phyloP scores from a whole-genome alignment of 2,329 filamentous ascomycete genomes.

The Mycosphaerella arachidis region DNA sequence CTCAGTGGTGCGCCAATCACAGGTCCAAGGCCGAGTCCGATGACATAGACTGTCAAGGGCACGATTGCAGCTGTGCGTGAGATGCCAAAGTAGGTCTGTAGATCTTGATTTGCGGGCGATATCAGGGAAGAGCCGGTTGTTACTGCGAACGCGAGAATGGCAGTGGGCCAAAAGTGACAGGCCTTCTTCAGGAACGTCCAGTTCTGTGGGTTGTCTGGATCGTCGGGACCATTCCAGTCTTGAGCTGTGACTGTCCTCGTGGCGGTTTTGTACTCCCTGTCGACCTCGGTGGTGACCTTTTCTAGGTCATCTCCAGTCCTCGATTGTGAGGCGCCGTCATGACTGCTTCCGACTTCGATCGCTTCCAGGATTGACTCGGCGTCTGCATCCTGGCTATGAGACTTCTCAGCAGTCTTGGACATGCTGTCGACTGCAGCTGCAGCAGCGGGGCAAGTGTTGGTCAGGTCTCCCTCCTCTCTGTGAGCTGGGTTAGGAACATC shows the following conservation, averaged over 20 bases:
- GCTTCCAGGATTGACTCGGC: conserved; percentile 12
- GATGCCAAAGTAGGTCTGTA: conserved; percentile 47
- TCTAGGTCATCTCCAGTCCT: conserved; percentile 23
- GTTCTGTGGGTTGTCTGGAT: conserved; percentile 21
- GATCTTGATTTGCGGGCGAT: conserved; percentile 20
- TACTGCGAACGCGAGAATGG: conserved; percentile 25
- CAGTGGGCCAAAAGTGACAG: conserved; percentile 15
- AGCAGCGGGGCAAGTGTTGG: background rate
- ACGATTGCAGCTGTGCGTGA: conserved; percentile 55
- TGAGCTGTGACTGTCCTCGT: conserved; percentile 12
- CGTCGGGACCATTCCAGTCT: conserved; percentile 27
- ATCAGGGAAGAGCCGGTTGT: conserved; percentile 24
- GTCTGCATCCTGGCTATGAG: conserved; percentile 2
- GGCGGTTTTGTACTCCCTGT: conserved; percentile 1
- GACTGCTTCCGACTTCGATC: conserved; percentile 13
- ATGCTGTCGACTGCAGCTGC: background rate
- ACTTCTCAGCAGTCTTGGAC: background rate
- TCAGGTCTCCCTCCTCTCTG: background rate
- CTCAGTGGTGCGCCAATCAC: conserved; percentile 42
- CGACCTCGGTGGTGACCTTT: conserved; percentile 3
- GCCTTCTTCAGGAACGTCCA: conserved; percentile 17
- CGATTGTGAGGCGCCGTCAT: conserved; percentile 4
- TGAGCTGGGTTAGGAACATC: background rate
- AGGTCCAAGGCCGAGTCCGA: conserved; percentile 65
- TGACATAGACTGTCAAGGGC: conserved; percentile 52